These are phyloP conservation scores for Kuraishia ogatae DNA, from an alignment of 805 yeast genomes.

Conservation along the genomic window DNA sequence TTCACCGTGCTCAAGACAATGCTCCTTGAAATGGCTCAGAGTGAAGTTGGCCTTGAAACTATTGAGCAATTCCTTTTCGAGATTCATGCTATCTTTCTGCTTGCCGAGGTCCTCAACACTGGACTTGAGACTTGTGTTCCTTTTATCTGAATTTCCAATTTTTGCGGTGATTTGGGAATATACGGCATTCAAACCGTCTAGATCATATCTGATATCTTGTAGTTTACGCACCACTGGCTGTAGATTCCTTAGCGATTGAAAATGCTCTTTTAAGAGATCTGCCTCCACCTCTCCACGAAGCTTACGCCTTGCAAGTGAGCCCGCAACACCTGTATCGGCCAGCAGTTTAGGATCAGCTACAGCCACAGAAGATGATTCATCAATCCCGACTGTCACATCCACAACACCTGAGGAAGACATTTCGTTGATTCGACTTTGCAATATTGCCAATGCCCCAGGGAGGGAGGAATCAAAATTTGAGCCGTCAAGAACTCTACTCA, in stretches of 20 bases:
- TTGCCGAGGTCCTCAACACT: slow-evolving; percentile 16
- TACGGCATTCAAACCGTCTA: slow-evolving; percentile 16
- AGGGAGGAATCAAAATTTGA: slow-evolving; percentile 30
- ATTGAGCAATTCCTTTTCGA: slow-evolving; percentile 44
- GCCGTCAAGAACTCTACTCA: slow-evolving; percentile 40
- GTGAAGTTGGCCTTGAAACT: slow-evolving; percentile 57
- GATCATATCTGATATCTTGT: slow-evolving; percentile 18
- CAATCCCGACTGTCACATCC: slow-evolving; percentile 10
- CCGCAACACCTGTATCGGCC: slow-evolving; percentile 41
- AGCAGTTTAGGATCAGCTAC: slow-evolving; percentile 20
- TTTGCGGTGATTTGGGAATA: slow-evolving; percentile 13
- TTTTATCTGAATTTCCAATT: slow-evolving; percentile 18
- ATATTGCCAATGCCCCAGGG: slow-evolving; percentile 18
- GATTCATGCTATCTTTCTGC: slow-evolving; percentile 23
- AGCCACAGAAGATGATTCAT: slow-evolving; percentile 17
- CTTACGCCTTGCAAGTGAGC: slow-evolving; percentile 52
- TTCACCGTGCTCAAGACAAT: slow-evolving; percentile 37
- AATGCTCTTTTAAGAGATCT: slow-evolving; percentile 49
- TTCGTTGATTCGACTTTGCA: slow-evolving; percentile 20
- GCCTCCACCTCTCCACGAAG: slow-evolving; percentile 52
- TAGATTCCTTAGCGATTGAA: slow-evolving; percentile 35
- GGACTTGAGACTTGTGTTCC: slow-evolving; percentile 10
- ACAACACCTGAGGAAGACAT: neutral
- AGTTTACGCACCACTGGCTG: slow-evolving; percentile 35
- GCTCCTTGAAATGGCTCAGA: slow-evolving; percentile 64